Base-by-base conservation (phyloP, 768 basidiomycete species). In the Psilocybe cyanescens region DNA sequence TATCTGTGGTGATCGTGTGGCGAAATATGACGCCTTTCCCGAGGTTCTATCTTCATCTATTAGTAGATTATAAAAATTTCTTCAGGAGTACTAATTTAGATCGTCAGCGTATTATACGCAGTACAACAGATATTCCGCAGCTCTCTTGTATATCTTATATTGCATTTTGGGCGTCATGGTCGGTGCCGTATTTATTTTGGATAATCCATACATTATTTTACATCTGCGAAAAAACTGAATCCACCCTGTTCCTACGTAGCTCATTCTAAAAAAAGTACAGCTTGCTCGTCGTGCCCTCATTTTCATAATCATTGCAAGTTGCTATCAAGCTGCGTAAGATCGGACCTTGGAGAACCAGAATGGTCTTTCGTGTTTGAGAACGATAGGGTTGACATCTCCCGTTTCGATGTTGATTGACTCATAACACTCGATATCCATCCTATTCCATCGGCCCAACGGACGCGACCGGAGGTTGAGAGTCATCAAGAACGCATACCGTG, bases 311-410 rank as follows among this genome's bases (percentile, higher is more conserved):
- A 24, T 24, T 24, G 2, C 24, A 24, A 24, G 24, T 24, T 24
- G 24, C 24, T 24, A 24, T 24, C 24, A 24, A 24, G 24, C 24
- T 11, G 57, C 60, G 64, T 88, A 93, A 45, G 90, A 94, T 70
- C 83, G 82, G 66, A 95, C 92, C 74, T 91, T 95, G 45, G 94
- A 95, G 75, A 97, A 97, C 88, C 91, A 95, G 72, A 93, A 97
- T n/a, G 94, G 86, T 57, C 92, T 82, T 71, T 95, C 93, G 65
- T 95, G 87, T 70, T 92, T 93, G 66, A 95, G 75, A 8, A 85
- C 78, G 30, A 97, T 77, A 16, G 89, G 86, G 8, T 83, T 71
- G 11, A 82, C 78, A 70, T 95, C 94, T 2, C 92, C 94, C 16
- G 83, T 90, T 60, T 84, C 86, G n/a, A 91, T 67, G 59, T 90